phyloP scores from a whole-genome alignment of 2,329 filamentous ascomycete genomes.

The Hymenoscyphus repandus region DNA sequence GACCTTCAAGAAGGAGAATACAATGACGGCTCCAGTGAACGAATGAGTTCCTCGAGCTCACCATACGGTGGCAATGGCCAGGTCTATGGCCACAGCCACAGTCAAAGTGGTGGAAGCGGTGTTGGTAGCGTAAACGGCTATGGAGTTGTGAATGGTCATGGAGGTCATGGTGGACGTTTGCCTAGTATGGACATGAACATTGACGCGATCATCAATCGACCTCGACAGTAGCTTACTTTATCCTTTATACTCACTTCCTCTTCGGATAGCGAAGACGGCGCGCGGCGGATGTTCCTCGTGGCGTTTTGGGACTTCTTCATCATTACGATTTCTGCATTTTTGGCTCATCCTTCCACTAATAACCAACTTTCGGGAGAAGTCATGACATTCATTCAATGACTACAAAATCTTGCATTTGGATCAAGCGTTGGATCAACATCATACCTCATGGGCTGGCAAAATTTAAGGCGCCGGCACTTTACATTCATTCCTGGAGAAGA shows the following conservation, averaged over 20 bases:
- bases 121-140: constrained; percentile 5
- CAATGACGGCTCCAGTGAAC: constrained; percentile 16
- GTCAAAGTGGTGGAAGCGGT: constrained; percentile 11
- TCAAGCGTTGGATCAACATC: no score
- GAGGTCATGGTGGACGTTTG: constrained; percentile 35
- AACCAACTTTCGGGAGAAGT: not conserved
- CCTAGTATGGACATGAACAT: constrained; percentile 58
- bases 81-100: constrained; percentile 10
- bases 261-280: not conserved
- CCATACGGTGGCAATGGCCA: constrained; percentile 1
- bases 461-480: no score
- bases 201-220: constrained; percentile 51
- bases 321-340: not conserved
- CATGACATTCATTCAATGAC: not conserved
- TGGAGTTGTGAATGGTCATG: constrained; percentile 1
- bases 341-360: not conserved
- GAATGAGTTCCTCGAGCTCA: not conserved
- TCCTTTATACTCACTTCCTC: not conserved
- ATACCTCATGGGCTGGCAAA: no score
- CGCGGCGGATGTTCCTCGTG: no score
- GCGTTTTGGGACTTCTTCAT: no score
- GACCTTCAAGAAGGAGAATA: constrained; percentile 47
- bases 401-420: no score
- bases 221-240: constrained; percentile 17
- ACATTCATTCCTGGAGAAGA: no score